Evolutionary conservation across 164 flowering plant genomes (phyloP), one percentile per base, ranked within the genome.

Genomic region (Stephania yunnanensis): DNA sequence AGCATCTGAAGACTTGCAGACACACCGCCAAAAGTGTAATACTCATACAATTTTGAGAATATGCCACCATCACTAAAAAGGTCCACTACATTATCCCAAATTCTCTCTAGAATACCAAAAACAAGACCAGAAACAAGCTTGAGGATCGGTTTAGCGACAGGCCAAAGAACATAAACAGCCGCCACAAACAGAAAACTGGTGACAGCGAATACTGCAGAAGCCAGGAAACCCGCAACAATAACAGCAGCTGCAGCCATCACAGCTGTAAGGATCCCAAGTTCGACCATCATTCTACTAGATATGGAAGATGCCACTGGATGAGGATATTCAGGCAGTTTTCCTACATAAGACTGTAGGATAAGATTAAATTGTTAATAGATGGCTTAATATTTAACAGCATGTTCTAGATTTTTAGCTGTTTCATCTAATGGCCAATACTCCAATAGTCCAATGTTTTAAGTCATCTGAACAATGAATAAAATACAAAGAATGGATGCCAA

Each of bases 221-320:
- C 97, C 45, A 95, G 76, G 76, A 89, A 90, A 6, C 93, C 92
- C 25, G 94, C 94, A 77, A 91, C 87, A 76, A 93, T 70, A 75
- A 78, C 80, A 48, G 95, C 93, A 46, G 97, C 93, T 48, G 93
- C 87, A 78, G 84, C 91, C 86, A 95, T 87, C 31, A 83, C 75
- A 76, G 89, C 87, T 71, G 95, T 87, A 50, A 91, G 79, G 83
- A 88, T 80, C 74, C 89, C 97, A 73, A 95, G 87, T 84, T 92
- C 99, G 68, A 92, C 93, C 90, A 92, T 82, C 86, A 92, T 77
- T 86, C 97, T 91, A 85, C 97, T 93, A 17, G 97, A 95, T 82
- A 95, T 88, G 69, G 92, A 89, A 80, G 95, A 91, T 70, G 99
- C 97, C 70, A 91, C 91, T 4, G 97, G 95, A 83, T 91, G 86